Base-by-base conservation (phyloP, 73 alveolate species). In the Symbiodinium natans region DNA sequence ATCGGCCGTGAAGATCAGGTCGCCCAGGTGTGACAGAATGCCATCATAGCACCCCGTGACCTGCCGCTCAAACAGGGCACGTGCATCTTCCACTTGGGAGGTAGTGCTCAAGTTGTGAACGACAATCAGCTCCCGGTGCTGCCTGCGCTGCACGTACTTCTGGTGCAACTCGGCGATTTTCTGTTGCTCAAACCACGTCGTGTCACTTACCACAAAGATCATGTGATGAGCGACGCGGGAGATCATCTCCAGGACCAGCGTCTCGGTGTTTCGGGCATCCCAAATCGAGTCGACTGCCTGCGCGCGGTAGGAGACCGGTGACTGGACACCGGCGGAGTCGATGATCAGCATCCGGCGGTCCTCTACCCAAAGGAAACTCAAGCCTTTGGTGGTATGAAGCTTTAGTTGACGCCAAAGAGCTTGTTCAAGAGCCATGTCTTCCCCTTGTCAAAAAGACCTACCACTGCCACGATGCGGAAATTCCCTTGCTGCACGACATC, bases 1-100 rank as follows among this genome's bases (percentile, higher is more conserved):
- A 59, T 59, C 77, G 33, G 77, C 77, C 77, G 77, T 59, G 77
- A 59, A 59, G 77, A 59, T 59, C 33, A 59, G 77, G 36, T 59
- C 77, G 77, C 33, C 33, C 36, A 59, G 27, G 77, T 59, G 77
- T 4, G 77, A 59, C 36, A 19, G 36, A 13, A 13, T n/a, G 17
- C 77, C 77, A 13, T 59, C 77, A 19, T 59, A 59, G 77, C 77
- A 59, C 7, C 36, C 7, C 31, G 27, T 59, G 77, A 59, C 33
- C 77, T 59, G 77, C 36, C 77, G 77, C 36, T 19, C 27, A 59
- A 59, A 59, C 6, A 59, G 77, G 36, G 27, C 77, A 13, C 31
- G 77, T 19, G 77, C 77, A 19, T 59, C 77, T 25, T 59, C 77
- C 77, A 59, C 77, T 25, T 19, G 36, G 36, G 77, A 59, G 33